These are phyloP conservation scores for Clavispora vitiphila DNA, from an alignment of 805 yeast species.

Conservation along the genomic window DNA sequence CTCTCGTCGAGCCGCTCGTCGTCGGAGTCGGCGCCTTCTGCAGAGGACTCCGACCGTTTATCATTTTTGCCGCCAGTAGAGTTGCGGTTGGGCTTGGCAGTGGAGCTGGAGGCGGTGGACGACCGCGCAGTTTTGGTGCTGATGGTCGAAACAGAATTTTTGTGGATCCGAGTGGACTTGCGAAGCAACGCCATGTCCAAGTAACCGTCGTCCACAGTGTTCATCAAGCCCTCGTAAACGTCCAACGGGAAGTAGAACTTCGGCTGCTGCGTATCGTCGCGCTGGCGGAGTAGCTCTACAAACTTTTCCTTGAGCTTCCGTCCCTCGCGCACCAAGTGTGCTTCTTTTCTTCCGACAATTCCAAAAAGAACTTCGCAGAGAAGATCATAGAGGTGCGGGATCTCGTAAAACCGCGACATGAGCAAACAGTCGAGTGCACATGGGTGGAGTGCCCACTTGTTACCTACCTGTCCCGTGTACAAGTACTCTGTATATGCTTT, in stretches of 20 bases:
- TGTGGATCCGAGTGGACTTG: constrained; percentile 35
- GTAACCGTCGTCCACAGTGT: constrained; percentile 62
- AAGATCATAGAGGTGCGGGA: constrained; percentile 66
- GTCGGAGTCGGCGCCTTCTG: background rate
- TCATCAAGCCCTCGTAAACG: constrained; percentile 51
- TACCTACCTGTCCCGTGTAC: constrained; percentile 75
- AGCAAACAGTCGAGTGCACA: constrained; percentile 60
- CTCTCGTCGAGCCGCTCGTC: background rate
- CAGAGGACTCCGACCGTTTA: background rate
- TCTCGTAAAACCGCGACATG: constrained; percentile 59
- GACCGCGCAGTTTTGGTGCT: background rate
- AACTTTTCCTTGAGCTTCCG: constrained; percentile 30
- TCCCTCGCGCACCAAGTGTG: constrained; percentile 39
- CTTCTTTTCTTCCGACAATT: constrained; percentile 64
- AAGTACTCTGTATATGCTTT: constrained; percentile 67
- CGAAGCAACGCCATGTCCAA: constrained; percentile 51
- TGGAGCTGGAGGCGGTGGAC: background rate
- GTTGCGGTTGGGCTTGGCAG: background rate
- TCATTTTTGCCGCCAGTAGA: background rate
- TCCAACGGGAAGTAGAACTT: constrained; percentile 37
- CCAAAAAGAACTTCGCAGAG: constrained; percentile 66
- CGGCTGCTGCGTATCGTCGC: constrained; percentile 19
- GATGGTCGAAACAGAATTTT: constrained; percentile 16
- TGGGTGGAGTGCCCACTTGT: constrained; percentile 68
- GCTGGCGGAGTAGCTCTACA: constrained; percentile 19